Percentiles rank a stretch among this genome's conserved stretches.
Conservation (phyloP, 345 rosid genomes). For the Streptanthus diversifolius region DNA sequence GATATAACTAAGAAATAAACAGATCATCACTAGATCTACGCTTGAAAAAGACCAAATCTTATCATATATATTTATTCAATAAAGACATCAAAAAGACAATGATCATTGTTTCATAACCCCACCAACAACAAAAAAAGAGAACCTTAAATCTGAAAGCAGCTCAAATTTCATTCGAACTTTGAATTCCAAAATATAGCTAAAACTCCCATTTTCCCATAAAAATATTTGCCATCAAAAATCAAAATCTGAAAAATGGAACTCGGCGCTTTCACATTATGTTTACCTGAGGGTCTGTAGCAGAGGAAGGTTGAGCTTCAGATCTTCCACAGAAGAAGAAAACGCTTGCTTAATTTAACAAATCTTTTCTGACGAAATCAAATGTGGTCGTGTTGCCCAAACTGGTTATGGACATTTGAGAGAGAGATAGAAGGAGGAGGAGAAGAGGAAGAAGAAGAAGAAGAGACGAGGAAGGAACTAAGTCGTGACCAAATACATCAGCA, state of each 20-base stretch:
- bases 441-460: constrained; percentile 18
- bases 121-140: not conserved
- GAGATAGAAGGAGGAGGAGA: not conserved
- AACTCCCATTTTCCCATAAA: not conserved
- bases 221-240: not conserved
- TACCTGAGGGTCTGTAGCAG: constrained; percentile 34
- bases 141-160: constrained; percentile 7
- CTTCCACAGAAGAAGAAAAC: constrained; percentile 10
- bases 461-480: constrained; percentile 40
- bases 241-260: not conserved
- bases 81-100: not conserved
- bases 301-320: constrained; percentile 29
- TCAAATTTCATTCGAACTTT: not conserved
- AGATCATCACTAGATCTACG: constrained; percentile 18
- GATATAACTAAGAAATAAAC: not conserved
- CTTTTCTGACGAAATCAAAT: not conserved
- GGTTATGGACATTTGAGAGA: constrained; percentile 19
- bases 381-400: constrained; percentile 26
- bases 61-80: not conserved
- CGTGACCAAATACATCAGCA: constrained; percentile 48
- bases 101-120: constrained; percentile 17
- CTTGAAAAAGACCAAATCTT: not conserved
- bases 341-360: constrained; percentile 15
- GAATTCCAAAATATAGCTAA: not conserved
- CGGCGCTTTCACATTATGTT: not conserved